These are phyloP conservation scores for Sporothrix sp. DNA, from an alignment of 2,329 filamentous ascomycete genomes.

Conservation along the genomic window DNA sequence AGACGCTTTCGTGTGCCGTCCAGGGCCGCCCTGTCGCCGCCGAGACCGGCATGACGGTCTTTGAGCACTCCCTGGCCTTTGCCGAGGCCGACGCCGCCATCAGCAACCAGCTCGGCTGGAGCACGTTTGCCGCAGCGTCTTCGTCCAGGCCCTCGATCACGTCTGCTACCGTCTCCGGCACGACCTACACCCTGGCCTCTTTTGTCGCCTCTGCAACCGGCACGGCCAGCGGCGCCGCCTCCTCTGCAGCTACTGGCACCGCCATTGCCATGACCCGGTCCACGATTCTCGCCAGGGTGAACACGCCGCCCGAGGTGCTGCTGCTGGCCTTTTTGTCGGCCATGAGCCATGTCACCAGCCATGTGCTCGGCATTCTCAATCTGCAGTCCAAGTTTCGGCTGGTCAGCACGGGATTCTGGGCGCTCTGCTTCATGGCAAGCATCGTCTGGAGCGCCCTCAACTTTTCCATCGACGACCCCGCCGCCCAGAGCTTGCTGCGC, in stretches of 20 bases:
- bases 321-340: conserved; percentile 80
- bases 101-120: conserved; percentile 66
- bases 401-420: conserved; percentile 81
- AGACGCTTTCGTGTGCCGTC: conserved; percentile 78
- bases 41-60: conserved; percentile 91
- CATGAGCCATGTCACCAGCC: conserved; percentile 80
- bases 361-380: conserved; percentile 69
- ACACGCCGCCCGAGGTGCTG: conserved; percentile 81
- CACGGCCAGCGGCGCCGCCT: neutral
- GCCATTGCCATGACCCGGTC: conserved; percentile 46
- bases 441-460: conserved; percentile 66
- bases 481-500: conserved; percentile 58
- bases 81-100: conserved; percentile 89
- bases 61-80: conserved; percentile 92
- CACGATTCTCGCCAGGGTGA: conserved; percentile 68
- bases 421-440: conserved; percentile 75
- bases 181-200: conserved; percentile 28
- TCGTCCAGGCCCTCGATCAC: conserved; percentile 21
- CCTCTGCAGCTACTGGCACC: conserved; percentile 22
- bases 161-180: conserved; percentile 26
- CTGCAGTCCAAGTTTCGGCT: conserved; percentile 73
- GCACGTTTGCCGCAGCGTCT: conserved; percentile 39
- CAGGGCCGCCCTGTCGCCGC: conserved; percentile 71
- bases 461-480: conserved; percentile 51
- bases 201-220: conserved; percentile 11